These are phyloP conservation scores for Sutorius australiensis DNA, from an alignment of 768 basidiomycete genomes.

Conservation along the genomic window DNA sequence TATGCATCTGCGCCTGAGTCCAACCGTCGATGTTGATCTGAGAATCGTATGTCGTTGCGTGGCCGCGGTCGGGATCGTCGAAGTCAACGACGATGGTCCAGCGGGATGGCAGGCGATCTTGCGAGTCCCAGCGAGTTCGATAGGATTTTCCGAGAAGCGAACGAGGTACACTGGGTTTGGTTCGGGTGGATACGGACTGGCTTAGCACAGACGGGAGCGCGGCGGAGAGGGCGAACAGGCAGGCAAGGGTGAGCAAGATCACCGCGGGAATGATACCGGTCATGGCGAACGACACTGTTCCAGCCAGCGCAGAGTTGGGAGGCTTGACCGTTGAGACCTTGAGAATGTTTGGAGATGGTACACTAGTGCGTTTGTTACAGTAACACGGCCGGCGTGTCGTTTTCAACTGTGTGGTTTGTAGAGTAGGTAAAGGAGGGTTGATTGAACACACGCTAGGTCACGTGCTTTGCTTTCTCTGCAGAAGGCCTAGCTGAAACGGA, in stretches of 20 bases:
- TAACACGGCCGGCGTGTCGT: slow-evolving; percentile 15
- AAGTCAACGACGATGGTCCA: background rate
- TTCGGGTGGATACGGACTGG: background rate
- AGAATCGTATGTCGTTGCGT: background rate
- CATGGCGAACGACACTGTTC: slow-evolving; percentile 2
- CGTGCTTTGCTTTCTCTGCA: slow-evolving; percentile 14
- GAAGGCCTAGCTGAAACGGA: too few species aligned
- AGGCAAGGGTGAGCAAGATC: slow-evolving; percentile 9
- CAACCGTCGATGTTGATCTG: background rate
- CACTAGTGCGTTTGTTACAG: background rate
- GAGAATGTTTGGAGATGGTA: background rate
- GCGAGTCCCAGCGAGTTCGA: background rate
- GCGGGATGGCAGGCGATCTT: background rate
- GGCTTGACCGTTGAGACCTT: background rate
- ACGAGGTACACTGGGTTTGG: slow-evolving; percentile 2
- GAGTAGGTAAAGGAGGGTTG: background rate
- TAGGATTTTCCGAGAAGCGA: slow-evolving; percentile 15
- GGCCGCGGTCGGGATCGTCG: background rate
- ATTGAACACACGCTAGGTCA: slow-evolving; percentile 1
- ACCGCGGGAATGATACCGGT: background rate
- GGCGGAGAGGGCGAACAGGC: slow-evolving; percentile 4
- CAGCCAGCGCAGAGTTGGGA: background rate
- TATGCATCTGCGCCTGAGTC: background rate
- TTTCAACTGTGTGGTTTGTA: background rate
- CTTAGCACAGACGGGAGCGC: slow-evolving; percentile 4